Conservation (phyloP, 1,284 basidiomycete species). For the Leccinum huronense region DNA sequence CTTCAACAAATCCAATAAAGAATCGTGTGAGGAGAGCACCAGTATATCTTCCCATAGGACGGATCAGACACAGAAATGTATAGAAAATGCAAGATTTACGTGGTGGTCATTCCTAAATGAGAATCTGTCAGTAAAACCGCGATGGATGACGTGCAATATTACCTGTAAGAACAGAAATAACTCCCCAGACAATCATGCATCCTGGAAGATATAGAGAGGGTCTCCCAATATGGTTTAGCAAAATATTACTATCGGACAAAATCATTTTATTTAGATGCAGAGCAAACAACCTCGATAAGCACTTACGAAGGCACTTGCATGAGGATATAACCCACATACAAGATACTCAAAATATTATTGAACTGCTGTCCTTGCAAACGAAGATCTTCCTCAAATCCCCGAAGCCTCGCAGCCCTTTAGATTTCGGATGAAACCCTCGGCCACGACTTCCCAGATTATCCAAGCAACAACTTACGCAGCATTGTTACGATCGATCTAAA, state of each 20-base stretch:
- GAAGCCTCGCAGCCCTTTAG: constrained; percentile 31
- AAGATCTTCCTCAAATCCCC: constrained; percentile 34
- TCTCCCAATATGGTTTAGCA: constrained; percentile 66
- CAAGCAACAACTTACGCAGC: constrained; percentile 45
- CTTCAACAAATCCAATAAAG: constrained; percentile 66
- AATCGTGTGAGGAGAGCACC: constrained; percentile 71
- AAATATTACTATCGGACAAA: constrained; percentile 57
- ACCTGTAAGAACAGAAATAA: constrained; percentile 63
- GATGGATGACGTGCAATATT: constrained; percentile 15
- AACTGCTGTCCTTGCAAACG: constrained; percentile 52
- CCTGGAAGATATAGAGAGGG: constrained; percentile 74
- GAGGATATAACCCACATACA: constrained; percentile 69
- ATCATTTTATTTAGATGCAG: neutral
- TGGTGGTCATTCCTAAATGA: constrained; percentile 20
- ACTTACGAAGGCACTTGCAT: constrained; percentile 57
- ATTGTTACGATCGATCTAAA: constrained; percentile 68
- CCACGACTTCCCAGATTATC: neutral
- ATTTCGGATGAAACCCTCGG: constrained; percentile 7
- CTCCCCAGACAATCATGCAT: constrained; percentile 75
- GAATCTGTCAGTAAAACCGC: constrained; percentile 1
- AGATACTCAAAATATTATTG: constrained; percentile 66
- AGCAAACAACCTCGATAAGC: neutral
- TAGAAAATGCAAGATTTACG: constrained; percentile 17
- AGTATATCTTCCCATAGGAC: constrained; percentile 48
- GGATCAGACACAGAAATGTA: constrained; percentile 14